Evolutionary conservation across 2,329 filamentous ascomycete genomes (phyloP).

Genomic region (Aspergillus ochraceoroseus): DNA sequence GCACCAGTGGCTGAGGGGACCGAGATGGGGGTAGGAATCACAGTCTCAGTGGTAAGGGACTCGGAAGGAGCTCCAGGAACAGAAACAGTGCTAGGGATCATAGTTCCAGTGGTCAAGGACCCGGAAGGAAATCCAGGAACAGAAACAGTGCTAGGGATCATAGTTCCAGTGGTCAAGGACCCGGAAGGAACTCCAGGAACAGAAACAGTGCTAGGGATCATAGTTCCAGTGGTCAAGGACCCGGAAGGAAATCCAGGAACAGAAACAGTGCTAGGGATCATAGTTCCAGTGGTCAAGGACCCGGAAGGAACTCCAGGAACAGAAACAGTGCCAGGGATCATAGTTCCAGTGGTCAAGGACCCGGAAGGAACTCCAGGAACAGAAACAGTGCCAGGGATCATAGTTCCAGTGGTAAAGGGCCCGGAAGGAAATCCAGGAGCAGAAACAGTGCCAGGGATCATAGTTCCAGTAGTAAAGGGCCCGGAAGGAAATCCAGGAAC

Average conservation of each 20-base stretch:
- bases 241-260: constrained; percentile 4
- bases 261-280: constrained; percentile 3
- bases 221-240: constrained; percentile 7
- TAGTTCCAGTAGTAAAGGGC: neutral
- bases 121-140: constrained; percentile 9
- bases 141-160: constrained; percentile 2
- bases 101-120: constrained; percentile 14
- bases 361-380: constrained; percentile 9
- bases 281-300: constrained; percentile 7
- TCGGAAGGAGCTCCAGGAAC: constrained; percentile 9
- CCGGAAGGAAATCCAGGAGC: no score
- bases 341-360: constrained; percentile 7
- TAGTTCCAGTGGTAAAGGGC: constrained; percentile 12
- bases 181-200: constrained; percentile 4
- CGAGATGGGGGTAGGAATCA: constrained; percentile 8
- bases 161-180: constrained; percentile 7
- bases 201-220: constrained; percentile 3
- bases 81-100: constrained; percentile 6
- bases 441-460: no score
- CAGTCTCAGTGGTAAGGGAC: constrained; percentile 12
- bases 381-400: constrained; percentile 8
- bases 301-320: constrained; percentile 4
- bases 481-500: no score
- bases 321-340: constrained; percentile 3
- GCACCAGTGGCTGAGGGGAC: constrained; percentile 1